Base-by-base conservation (phyloP, 2,329 filamentous ascomycete genomes). In the Ophiobolus disseminans region DNA sequence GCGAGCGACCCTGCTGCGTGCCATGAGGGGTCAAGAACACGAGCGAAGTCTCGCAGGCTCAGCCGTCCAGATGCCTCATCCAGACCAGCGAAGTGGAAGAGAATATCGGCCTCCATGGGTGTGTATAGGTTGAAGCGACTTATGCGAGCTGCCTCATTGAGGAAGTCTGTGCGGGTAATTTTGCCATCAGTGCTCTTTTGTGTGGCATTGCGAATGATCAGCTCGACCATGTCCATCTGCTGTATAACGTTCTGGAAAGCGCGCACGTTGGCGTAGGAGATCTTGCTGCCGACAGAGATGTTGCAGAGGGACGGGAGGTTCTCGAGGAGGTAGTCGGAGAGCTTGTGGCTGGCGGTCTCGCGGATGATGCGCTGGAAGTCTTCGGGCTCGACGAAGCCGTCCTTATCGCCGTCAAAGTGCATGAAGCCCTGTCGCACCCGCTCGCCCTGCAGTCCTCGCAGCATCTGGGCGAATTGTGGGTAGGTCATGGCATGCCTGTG, bases 231-330 rank as follows among this genome's bases (percentile, higher is more conserved):
- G 68, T 99, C 94, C 90, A 99, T 97, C 76, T 97, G 92, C 67
- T 89, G 87, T 64, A 99, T 93, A 75, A 99, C 87, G 73, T 99
- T 99, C 79, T 96, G 92, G 79, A 99, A 99, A 28, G 94, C 94
- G 60, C 94, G 86, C 23, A 99, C 94, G 70, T 96, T 97, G 72
- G 94, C 91, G 71, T 99, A 99, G 5, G 92, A 97, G 63, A 99
- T 94, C 78, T 95, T 96, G 79, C 86, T 94, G 55, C 91, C 87
- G 25, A 87, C 81, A 6, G 90, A 91, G 73, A 97, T 96, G 77
- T 97, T 97, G 84, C 93, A 97, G 31, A 99, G 84, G 1, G 91
- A 94, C 55, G 89, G 86, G 37, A 99, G 83, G 75, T 97, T 93
- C 60, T 92, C 86, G 40, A 99, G 82, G 32, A 99, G 80, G 74